Evolutionary conservation across 2,329 filamentous ascomycete species (phyloP), one percentile per base, ranked within the genome.

Genomic region (Botrytis fabae): DNA sequence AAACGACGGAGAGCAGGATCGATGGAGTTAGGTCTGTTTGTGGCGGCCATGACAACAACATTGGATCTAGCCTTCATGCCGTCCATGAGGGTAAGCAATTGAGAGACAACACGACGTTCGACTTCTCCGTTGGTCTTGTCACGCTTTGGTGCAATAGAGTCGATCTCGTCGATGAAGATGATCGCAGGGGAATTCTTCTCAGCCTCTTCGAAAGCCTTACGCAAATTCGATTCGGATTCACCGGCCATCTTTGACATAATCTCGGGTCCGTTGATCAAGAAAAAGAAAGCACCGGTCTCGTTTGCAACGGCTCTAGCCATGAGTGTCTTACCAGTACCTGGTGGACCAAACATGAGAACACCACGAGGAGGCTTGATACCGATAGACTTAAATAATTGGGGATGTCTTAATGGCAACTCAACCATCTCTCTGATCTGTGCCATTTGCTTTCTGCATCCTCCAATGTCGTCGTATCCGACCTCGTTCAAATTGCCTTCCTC

Each of bases 231-330:
- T 84, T 98, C 96, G 74, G 96, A 98, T 85, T 99, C 96, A 89
- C 96, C 96, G 74, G 96, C 96, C 96, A 98, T 98, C 90, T 98
- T 98, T 74, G 95, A 98, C 96, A 99, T 98, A 86, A 99, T 98
- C 84, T 98, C 96, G 70, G 96, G 96, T 77, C 96, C 95, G 85
- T 98, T 98, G 89, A 99, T 98, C 76, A 98, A 86, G 90, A 99
- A 98, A 87, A 99, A 99, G 87, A 98, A 98, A 66, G 95, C 95
- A 80, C 96, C 96, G 48, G 96, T 98, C 88, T 98, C 96, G 85
- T 98, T 98, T 84, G 96, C 96, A 73, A 99, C 96, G 76, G 96
- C 96, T 84, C 96, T 93, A 81, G 96, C 96, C 96, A 98, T 98
- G 79, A 99, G 86, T 54, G 96, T 99, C 89, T 99, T 99, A 92